Evolutionary conservation across 2,329 filamentous ascomycete genomes (phyloP).

Genomic region (Hypoxylon sp.): DNA sequence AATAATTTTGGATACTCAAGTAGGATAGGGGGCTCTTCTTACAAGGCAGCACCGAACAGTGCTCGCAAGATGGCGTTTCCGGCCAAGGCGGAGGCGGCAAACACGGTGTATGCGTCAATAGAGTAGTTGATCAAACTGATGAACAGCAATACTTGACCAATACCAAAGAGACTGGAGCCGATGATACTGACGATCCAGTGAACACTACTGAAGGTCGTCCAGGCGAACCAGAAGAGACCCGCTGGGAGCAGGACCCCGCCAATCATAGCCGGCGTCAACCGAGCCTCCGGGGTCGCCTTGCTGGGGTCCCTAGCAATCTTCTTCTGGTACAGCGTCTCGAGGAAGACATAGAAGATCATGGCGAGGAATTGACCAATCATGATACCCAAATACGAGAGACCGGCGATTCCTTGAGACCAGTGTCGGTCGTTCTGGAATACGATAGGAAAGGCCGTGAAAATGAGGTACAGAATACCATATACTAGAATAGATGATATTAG

Average conservation of each 20-base stretch:
- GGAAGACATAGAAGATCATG: slow-evolving; percentile 6
- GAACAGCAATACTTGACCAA: slow-evolving; percentile 62
- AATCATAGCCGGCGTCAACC: slow-evolving; percentile 10
- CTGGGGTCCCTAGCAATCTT: slow-evolving; percentile 12
- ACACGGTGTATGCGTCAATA: slow-evolving; percentile 73
- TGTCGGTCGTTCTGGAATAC: background rate
- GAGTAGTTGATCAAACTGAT: slow-evolving; percentile 60
- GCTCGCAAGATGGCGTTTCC: slow-evolving; percentile 68
- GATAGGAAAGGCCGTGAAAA: background rate
- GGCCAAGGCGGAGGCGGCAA: slow-evolving; percentile 71
- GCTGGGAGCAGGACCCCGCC: slow-evolving; percentile 13
- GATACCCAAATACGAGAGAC: slow-evolving; percentile 10
- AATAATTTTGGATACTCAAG: background rate
- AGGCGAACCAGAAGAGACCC: slow-evolving; percentile 33
- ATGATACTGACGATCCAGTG: slow-evolving; percentile 57
- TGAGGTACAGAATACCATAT: slow-evolving; percentile 1
- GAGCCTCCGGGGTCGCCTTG: slow-evolving; percentile 18
- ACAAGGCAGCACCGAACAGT: slow-evolving; percentile 67
- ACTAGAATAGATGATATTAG: background rate
- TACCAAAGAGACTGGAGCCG: slow-evolving; percentile 44
- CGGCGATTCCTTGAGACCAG: slow-evolving; percentile 10
- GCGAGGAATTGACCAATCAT: slow-evolving; percentile 9
- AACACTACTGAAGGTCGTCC: slow-evolving; percentile 38
- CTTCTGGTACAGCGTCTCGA: background rate
- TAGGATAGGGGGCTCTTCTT: background rate